Percentiles rank a stretch among this genome's conserved stretches.
phyloP scores from a whole-genome alignment of 2,329 filamentous ascomycete genomes.

The Plenodomus tracheiphilus region DNA sequence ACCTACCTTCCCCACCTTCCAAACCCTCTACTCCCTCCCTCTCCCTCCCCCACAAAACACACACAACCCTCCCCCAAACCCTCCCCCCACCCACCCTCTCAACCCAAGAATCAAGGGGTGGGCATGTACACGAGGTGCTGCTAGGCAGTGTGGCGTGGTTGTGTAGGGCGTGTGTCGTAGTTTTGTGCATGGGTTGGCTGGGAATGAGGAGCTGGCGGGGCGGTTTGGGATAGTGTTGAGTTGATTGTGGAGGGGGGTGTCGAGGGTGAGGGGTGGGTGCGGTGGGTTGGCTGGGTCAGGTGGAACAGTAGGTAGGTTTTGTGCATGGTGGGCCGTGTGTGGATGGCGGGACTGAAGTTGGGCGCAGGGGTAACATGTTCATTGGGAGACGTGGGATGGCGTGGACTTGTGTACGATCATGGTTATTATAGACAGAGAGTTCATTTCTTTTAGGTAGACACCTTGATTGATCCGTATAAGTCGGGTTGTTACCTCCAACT shows the following conservation, averaged over 20 bases:
- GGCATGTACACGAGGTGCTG: conserved; percentile 75
- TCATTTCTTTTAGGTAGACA: too few species aligned
- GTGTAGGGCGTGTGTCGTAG: conserved; percentile 81
- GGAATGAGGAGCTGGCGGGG: conserved; percentile 76
- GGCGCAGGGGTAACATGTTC: too few species aligned
- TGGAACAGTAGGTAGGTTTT: conserved; percentile 74
- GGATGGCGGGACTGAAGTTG: too few species aligned
- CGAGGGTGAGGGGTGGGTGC: conserved; percentile 68
- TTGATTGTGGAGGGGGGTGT: conserved; percentile 71
- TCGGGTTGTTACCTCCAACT: too few species aligned
- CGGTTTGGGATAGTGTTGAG: conserved; percentile 75
- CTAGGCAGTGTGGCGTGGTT: conserved; percentile 84
- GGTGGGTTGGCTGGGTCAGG: conserved; percentile 72
- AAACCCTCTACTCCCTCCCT: conserved; percentile 62
- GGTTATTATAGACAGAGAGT: too few species aligned
- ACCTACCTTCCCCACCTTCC: conserved; percentile 54
- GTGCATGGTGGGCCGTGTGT: too few species aligned
- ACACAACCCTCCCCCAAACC: conserved; percentile 53
- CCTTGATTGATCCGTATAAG: too few species aligned
- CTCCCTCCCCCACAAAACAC: conserved; percentile 54
- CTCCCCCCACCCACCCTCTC: conserved; percentile 67
- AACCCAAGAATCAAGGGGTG: conserved; percentile 70
- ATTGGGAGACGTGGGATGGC: too few species aligned
- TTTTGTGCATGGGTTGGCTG: conserved; percentile 75
- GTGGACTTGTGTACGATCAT: too few species aligned